phyloP scores from a whole-genome alignment of 805 yeast species.

The Ogataea angusta region DNA sequence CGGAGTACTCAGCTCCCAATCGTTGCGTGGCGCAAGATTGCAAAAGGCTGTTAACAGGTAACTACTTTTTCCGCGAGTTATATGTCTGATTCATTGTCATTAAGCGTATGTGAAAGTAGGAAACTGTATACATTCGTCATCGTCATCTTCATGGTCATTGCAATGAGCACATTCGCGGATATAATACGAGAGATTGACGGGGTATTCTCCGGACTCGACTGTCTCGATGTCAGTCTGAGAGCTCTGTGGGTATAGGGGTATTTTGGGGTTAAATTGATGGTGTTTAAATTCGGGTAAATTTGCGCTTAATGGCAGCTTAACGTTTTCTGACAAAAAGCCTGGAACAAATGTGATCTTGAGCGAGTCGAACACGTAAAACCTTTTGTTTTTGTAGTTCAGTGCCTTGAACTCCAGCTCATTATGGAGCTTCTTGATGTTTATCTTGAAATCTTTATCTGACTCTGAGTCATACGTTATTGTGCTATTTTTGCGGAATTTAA shows the following conservation, averaged over 20 bases:
- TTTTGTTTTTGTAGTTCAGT: constrained; percentile 24
- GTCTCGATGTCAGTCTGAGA: constrained; percentile 17
- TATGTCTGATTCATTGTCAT: constrained; percentile 32
- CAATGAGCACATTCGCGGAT: constrained; percentile 23
- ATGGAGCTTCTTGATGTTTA: constrained; percentile 18
- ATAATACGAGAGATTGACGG: constrained; percentile 24
- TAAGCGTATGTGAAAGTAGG: constrained; percentile 16
- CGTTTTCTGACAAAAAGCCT: constrained; percentile 17
- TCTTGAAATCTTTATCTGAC: constrained; percentile 4
- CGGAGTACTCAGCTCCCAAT: constrained; percentile 50
- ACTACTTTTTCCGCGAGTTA: constrained; percentile 54
- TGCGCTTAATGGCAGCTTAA: constrained; percentile 20
- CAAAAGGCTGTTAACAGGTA: constrained; percentile 39
- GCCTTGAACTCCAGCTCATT: constrained; percentile 30
- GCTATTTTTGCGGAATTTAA: constrained; percentile 25
- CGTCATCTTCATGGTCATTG: constrained; percentile 11
- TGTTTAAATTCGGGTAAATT: constrained; percentile 10
- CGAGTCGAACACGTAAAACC: constrained; percentile 29
- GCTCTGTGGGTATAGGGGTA: constrained; percentile 17
- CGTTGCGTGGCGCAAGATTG: constrained; percentile 58
- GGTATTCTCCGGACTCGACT: constrained; percentile 23
- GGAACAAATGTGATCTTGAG: constrained; percentile 31
- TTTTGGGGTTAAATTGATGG: constrained; percentile 21
- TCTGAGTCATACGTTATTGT: constrained; percentile 21
- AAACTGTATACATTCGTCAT: constrained; percentile 2